These are phyloP conservation scores for Chytriomyces sp. DNA, from an alignment of 192 early-diverging fungal species.

Conservation along the genomic window DNA sequence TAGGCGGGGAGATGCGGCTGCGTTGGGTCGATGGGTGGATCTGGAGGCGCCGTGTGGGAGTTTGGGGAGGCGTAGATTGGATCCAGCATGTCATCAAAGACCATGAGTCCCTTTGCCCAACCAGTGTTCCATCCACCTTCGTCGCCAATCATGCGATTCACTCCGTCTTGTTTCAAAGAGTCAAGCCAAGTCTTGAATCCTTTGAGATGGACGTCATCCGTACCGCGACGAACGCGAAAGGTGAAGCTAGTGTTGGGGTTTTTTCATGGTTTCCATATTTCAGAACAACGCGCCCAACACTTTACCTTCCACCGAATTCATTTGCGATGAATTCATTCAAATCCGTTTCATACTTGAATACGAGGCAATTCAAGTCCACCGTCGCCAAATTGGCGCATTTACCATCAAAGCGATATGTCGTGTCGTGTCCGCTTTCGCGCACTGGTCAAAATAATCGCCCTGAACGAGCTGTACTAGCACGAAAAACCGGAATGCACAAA, in stretches of 20 bases:
- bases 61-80: constrained; percentile 2
- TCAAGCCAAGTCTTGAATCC: constrained; percentile 42
- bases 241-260: constrained; percentile 30
- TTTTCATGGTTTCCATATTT: neutral
- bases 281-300: neutral
- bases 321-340: constrained; percentile 70
- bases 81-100: constrained; percentile 44
- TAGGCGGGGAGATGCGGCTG: constrained; percentile 1
- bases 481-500: neutral
- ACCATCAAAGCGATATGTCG: constrained; percentile 90
- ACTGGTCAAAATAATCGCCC: constrained; percentile 42
- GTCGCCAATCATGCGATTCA: constrained; percentile 42
- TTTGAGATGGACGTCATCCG: constrained; percentile 38
- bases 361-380: constrained; percentile 87
- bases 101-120: constrained; percentile 57
- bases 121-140: constrained; percentile 44
- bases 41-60: neutral
- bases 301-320: constrained; percentile 50
- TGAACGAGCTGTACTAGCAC: neutral
- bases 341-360: constrained; percentile 97
- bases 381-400: constrained; percentile 90
- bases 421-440: constrained; percentile 96
- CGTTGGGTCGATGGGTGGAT: neutral
- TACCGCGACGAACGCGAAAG: constrained; percentile 50
- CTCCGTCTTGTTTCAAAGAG: constrained; percentile 33